Base-by-base conservation (phyloP, 257 asterid genomes). In the Fraxinus americana region DNA sequence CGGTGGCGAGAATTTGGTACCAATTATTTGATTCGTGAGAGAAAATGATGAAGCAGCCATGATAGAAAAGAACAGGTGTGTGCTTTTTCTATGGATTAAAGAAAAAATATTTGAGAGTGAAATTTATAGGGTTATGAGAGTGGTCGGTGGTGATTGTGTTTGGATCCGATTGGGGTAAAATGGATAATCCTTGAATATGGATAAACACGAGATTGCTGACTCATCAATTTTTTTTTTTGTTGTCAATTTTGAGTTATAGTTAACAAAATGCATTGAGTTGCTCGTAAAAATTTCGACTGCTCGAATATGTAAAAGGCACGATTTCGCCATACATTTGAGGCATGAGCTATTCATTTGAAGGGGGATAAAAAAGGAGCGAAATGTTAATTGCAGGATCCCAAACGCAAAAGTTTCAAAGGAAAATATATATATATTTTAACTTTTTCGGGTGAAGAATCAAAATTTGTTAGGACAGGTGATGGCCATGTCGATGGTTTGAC, bases 41-140 rank as follows among this genome's bases (percentile, higher is more conserved):
- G 65, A 43, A 21, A 77, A 41, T 2, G 77, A 57, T 4, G 74
- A 57, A 61, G 59, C 75, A 75, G 83, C 83, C 88, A 84, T 79
- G 43, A 36, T 7, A n/a, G 65, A 54, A 50, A 0, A 50, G 23
- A 54, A n/a, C 4, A 2, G 1, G 27, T 1, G 13, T 6, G 16
- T 14, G 6, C 16, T 3, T 12, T n/a, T n/a, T 5, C 0, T 1
- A n/a, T 5, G 66, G 5, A 5, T 21, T n/a, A 57, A 21, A 19
- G 67, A 57, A 21, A 10, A 6, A 1, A 4, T 14, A 14, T 54
- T 54, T 17, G 65, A 13, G 27, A 6, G 27, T n/a, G 65, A 29
- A 7, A 57, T 5, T 57, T n/a, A 57, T 57, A 57, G 3, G 66
- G 66, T n/a, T 57, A n/a, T 57, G 27, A 17, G 13, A 19, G 54